Conservation (phyloP, 768 basidiomycete genomes). For the Lactifluus rugatus region DNA sequence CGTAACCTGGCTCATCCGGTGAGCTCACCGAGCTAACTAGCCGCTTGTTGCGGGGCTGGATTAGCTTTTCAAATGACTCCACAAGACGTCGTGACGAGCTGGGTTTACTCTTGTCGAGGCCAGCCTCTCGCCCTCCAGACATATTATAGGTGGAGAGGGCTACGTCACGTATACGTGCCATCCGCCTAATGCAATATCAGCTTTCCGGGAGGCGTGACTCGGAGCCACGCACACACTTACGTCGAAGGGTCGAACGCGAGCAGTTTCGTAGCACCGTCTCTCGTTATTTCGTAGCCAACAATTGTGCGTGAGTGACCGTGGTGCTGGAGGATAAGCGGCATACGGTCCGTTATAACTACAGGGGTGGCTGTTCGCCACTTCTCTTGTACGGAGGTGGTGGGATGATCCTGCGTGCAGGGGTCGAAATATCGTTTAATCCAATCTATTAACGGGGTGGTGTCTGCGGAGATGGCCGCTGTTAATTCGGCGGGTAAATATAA, state of each 20-base stretch:
- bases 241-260: conserved; percentile 70
- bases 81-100: not conserved
- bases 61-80: conserved; percentile 1
- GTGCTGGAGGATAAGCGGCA: conserved; percentile 81
- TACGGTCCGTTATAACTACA: conserved; percentile 48
- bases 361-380: conserved; percentile 41
- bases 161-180: not conserved
- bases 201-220: not conserved
- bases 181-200: not conserved
- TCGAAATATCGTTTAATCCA: conserved; percentile 77
- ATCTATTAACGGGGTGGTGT: conserved; percentile 42
- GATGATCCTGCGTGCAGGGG: conserved; percentile 22
- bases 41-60: not conserved
- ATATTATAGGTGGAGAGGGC: conserved; percentile 7
- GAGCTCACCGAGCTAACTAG: not conserved
- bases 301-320: conserved; percentile 81
- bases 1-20: not conserved
- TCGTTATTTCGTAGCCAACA: conserved; percentile 69
- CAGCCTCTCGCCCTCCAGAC: not conserved
- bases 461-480: conserved; percentile 21
- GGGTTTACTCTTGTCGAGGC: not conserved
- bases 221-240: conserved; percentile 31
- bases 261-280: conserved; percentile 48
- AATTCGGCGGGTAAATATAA: not conserved
- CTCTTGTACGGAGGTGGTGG: conserved; percentile 36